Conservation (phyloP, 78 protist genomes). For the Planoprotostelium fungivorum region DNA sequence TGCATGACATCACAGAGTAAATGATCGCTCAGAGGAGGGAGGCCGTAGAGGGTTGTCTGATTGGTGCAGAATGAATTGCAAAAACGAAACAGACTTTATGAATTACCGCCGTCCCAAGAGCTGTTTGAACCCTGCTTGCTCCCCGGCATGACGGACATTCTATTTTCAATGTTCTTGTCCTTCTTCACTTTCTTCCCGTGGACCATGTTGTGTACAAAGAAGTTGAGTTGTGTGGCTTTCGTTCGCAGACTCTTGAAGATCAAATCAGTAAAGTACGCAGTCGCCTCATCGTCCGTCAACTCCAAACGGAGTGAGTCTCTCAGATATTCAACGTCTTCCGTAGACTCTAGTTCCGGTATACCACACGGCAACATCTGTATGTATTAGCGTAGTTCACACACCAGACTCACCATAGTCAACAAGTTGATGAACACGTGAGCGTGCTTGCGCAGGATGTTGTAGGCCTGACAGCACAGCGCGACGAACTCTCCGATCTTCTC, state of each 20-base stretch:
- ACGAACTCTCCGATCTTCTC: slow-evolving; percentile 72
- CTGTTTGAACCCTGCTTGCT: neutral
- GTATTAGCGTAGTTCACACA: slow-evolving; percentile 24
- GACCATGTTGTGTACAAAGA: slow-evolving; percentile 40
- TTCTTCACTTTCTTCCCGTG: neutral
- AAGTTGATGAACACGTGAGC: slow-evolving; percentile 78
- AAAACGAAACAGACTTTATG: too few relatives aligned
- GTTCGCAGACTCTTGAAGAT: slow-evolving; percentile 45
- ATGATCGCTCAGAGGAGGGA: too few relatives aligned
- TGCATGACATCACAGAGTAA: too few relatives aligned
- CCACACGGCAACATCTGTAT: slow-evolving; percentile 86
- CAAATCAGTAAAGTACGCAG: slow-evolving; percentile 30
- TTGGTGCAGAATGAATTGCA: too few relatives aligned
- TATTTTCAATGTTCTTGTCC: neutral
- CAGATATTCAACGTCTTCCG: slow-evolving; percentile 73
- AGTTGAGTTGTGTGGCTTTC: slow-evolving; percentile 60
- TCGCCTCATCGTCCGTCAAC: slow-evolving; percentile 74
- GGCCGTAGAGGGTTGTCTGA: too few relatives aligned
- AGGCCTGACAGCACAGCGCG: slow-evolving; percentile 73
- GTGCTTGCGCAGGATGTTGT: slow-evolving; percentile 69
- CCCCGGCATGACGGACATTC: neutral
- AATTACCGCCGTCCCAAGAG: too few relatives aligned
- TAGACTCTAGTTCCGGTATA: slow-evolving; percentile 86
- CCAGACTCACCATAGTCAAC: slow-evolving; percentile 66
- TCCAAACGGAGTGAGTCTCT: slow-evolving; percentile 47